These are phyloP conservation scores for Chloranthus sessilifolius DNA, from an alignment of 164 flowering plant genomes.

Conservation along the genomic window DNA sequence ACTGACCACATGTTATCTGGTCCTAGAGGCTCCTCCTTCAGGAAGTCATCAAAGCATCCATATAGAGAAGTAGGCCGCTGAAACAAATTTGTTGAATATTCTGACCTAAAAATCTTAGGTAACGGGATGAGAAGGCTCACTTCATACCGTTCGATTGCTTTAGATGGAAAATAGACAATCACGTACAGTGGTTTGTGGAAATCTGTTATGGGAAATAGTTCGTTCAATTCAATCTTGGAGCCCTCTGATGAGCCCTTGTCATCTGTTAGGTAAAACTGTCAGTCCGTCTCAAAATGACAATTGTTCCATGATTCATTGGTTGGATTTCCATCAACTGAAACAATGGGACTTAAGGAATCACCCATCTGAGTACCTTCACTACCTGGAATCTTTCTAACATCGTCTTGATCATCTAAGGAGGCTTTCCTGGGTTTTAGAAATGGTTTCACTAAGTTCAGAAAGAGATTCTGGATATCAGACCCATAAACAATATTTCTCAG, in stretches of 20 bases:
- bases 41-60: slow-evolving; percentile 86
- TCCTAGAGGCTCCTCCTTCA: slow-evolving; percentile 96
- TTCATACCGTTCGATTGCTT: slow-evolving; percentile 43
- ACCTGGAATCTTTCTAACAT: slow-evolving; percentile 15
- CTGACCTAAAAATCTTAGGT: slow-evolving; percentile 70
- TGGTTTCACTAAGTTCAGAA: slow-evolving; percentile 49
- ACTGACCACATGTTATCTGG: slow-evolving; percentile 99
- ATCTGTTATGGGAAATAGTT: slow-evolving; percentile 25
- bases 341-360: slow-evolving; percentile 15
- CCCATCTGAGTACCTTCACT: slow-evolving; percentile 26
- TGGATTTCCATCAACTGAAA: slow-evolving; percentile 15
- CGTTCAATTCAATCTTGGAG: slow-evolving; percentile 41
- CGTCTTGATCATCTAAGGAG: slow-evolving; percentile 20
- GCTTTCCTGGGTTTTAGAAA: slow-evolving; percentile 29
- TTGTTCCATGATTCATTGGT: slow-evolving; percentile 18
- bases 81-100: slow-evolving; percentile 45
- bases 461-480: slow-evolving; percentile 45
- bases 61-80: slow-evolving; percentile 78
- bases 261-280: slow-evolving; percentile 56
- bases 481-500: slow-evolving; percentile 35
- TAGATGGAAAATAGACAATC: slow-evolving; percentile 61
- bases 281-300: slow-evolving; percentile 26
- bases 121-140: slow-evolving; percentile 38
- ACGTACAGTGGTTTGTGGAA: slow-evolving; percentile 37
- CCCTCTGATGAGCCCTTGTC: slow-evolving; percentile 48